These are phyloP conservation scores for Tolypocladium sp. DNA, from an alignment of 2,329 filamentous ascomycete genomes.

Conservation along the genomic window DNA sequence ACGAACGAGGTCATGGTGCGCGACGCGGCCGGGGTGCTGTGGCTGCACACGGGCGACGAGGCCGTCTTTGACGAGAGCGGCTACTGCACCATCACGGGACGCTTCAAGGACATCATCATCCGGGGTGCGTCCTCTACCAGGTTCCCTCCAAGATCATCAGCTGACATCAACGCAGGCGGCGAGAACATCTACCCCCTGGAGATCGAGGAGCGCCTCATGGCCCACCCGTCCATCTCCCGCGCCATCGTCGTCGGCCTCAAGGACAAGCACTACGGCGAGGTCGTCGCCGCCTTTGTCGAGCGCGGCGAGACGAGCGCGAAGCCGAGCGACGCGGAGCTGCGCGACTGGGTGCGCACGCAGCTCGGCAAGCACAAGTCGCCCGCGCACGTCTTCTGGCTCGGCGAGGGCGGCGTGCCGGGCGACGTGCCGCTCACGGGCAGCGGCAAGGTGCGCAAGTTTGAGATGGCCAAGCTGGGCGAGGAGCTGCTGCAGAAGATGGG, in stretches of 20 bases:
- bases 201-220: slow-evolving; percentile 63
- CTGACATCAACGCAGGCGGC: slow-evolving; percentile 36
- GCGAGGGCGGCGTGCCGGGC: slow-evolving; percentile 45
- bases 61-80: slow-evolving; percentile 59
- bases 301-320: slow-evolving; percentile 22
- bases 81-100: slow-evolving; percentile 64
- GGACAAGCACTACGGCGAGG: slow-evolving; percentile 64
- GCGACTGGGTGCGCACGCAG: slow-evolving; percentile 51
- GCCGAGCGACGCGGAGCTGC: slow-evolving; percentile 45
- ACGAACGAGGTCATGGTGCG: slow-evolving; percentile 52
- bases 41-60: slow-evolving; percentile 61
- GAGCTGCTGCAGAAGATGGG: slow-evolving; percentile 41
- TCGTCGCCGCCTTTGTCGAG: slow-evolving; percentile 57
- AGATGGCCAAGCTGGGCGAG: slow-evolving; percentile 48
- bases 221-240: slow-evolving; percentile 51
- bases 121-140: slow-evolving; percentile 35
- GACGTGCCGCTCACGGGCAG: slow-evolving; percentile 60
- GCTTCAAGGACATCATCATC: slow-evolving; percentile 76
- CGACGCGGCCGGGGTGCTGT: slow-evolving; percentile 45
- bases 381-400: slow-evolving; percentile 67
- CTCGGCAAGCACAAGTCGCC: slow-evolving; percentile 63
- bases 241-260: slow-evolving; percentile 63
- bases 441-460: slow-evolving; percentile 61
- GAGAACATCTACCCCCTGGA: slow-evolving; percentile 69
- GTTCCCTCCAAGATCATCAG: background rate